Conservation (phyloP, 768 basidiomycete genomes). For the Mycena belliarum region DNA sequence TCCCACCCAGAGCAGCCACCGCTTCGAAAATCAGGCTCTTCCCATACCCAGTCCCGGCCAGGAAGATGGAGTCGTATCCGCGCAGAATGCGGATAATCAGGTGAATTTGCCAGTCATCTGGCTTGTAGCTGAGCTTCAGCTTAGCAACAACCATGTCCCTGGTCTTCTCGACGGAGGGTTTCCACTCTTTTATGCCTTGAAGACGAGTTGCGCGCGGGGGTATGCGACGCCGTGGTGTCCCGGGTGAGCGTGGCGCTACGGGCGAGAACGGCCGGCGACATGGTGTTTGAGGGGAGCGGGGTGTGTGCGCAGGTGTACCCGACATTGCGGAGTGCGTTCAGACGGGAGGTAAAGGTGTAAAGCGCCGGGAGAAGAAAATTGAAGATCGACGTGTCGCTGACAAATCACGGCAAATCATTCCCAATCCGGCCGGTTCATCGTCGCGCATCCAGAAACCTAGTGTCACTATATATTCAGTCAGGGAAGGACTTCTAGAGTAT, state of each 20-base stretch:
- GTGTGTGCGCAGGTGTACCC: background rate
- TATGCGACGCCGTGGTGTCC: background rate
- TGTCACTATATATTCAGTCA: background rate
- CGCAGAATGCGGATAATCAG: background rate
- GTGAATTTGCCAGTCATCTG: conserved; percentile 9
- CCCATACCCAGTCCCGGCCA: background rate
- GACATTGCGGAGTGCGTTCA: background rate
- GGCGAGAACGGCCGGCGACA: background rate
- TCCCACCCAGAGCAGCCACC: background rate
- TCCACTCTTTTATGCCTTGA: conserved; percentile 5
- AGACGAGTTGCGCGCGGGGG: conserved; percentile 1
- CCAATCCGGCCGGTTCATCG: background rate
- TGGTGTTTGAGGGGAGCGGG: background rate
- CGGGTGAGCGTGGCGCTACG: background rate
- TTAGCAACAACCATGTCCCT: background rate
- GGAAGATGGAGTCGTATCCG: background rate
- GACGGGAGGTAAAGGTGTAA: background rate
- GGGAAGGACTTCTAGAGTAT: background rate
- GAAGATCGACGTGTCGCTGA: background rate
- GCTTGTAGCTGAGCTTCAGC: background rate
- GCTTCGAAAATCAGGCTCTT: background rate
- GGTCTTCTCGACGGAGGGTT: background rate
- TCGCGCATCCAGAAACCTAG: background rate
- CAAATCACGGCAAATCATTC: conserved; percentile 1
- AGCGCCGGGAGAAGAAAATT: background rate